A percentile compares a stretch with the other conserved stretches of the same genome.
Conservation (phyloP, 441 rosid species). For the Gossypium armourianum region DNA sequence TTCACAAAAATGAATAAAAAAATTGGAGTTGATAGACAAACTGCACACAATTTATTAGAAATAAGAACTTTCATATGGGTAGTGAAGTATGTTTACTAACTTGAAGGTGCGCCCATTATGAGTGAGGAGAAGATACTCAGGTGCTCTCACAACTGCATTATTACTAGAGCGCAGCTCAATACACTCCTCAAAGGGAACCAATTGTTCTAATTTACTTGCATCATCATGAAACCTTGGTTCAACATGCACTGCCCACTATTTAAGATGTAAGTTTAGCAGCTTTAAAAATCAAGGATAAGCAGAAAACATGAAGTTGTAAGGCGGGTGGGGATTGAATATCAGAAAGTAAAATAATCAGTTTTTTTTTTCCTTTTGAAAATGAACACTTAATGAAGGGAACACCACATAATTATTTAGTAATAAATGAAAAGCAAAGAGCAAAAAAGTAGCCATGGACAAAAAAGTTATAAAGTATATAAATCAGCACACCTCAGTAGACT, state of each 20-base stretch:
- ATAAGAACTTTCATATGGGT: not conserved
- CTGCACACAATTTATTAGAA: not conserved
- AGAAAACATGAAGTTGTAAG: not conserved
- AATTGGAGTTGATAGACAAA: not conserved
- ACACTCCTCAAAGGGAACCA: slow-evolving; percentile 93
- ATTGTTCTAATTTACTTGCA: slow-evolving; percentile 74
- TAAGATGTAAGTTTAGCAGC: slow-evolving; percentile 21
- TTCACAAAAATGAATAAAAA: not conserved
- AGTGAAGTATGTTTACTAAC: slow-evolving; percentile 45
- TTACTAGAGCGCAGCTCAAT: slow-evolving; percentile 66
- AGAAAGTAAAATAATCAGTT: not conserved
- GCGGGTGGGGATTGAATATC: not conserved
- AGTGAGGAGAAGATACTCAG: slow-evolving; percentile 82
- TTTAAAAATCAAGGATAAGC: slow-evolving; percentile 16
- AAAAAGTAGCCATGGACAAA: not conserved
- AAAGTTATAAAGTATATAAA: slow-evolving; percentile 16
- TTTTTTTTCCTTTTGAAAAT: not conserved
- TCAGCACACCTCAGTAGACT: slow-evolving; percentile 62
- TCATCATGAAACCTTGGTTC: slow-evolving; percentile 92
- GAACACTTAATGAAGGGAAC: not conserved
- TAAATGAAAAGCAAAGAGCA: not conserved
- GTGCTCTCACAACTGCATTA: slow-evolving; percentile 58
- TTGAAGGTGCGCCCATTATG: slow-evolving; percentile 91
- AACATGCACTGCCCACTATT: slow-evolving; percentile 87
- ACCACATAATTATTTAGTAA: not conserved